Percentiles rank a stretch among this genome's conserved stretches.
phyloP scores from a whole-genome alignment of 495 filamentous ascomycete species.

The Neurospora sp. region DNA sequence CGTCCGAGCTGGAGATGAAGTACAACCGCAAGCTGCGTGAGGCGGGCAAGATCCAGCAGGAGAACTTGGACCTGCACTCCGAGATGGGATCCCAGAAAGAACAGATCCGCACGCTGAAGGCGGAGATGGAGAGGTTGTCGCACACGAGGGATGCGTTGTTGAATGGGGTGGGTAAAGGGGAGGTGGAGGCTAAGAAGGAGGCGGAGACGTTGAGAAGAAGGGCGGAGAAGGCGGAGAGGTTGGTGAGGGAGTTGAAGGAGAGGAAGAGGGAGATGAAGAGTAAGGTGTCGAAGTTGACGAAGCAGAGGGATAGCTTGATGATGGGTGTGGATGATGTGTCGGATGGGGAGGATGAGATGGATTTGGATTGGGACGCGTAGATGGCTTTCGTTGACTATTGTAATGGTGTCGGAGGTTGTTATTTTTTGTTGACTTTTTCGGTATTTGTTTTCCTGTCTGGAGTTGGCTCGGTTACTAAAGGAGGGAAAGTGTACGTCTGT shows the following conservation, averaged over 20 bases:
- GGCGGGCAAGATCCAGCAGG: conserved; percentile 5
- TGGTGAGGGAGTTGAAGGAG: conserved; percentile 6
- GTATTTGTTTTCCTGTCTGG: background rate
- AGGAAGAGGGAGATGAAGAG: conserved; percentile 1
- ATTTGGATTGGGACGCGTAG: background rate
- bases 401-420: background rate
- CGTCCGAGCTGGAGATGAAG: conserved; percentile 26
- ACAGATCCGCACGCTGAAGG: conserved; percentile 9
- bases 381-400: background rate
- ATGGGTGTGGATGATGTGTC: background rate
- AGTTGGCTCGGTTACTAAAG: background rate
- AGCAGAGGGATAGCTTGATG: background rate
- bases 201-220: conserved; percentile 2
- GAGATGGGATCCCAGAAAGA: conserved; percentile 1
- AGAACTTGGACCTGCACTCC: background rate
- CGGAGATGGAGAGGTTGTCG: conserved; percentile 11
- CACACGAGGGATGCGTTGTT: conserved; percentile 9
- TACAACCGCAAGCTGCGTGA: conserved; percentile 8
- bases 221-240: conserved; percentile 4
- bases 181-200: conserved; percentile 5
- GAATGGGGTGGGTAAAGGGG: conserved; percentile 10
- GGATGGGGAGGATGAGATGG: background rate
- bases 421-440: background rate
- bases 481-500: background rate
- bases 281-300: background rate